Conservation (phyloP, 106 monocot genomes). For the Dendrobium chrysotoxum region DNA sequence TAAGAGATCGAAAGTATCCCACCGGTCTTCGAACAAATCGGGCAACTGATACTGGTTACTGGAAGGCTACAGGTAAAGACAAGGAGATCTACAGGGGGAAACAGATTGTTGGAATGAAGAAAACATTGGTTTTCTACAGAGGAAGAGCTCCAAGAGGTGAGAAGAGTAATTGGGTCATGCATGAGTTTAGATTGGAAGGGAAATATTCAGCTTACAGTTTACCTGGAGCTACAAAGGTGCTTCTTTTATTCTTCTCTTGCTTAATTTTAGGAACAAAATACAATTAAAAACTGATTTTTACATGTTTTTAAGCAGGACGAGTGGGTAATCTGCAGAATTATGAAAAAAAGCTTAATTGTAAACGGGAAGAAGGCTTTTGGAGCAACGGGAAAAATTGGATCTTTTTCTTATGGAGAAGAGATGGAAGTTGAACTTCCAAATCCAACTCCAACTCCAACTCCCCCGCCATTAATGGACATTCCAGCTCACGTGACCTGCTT, state of each 20-base stretch:
- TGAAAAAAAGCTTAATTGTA: constrained; percentile 17
- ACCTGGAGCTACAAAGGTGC: constrained; percentile 28
- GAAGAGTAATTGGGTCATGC: constrained; percentile 76
- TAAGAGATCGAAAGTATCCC: constrained; percentile 59
- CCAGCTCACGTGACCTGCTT: constrained; percentile 46
- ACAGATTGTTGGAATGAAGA: constrained; percentile 61
- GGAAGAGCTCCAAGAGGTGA: constrained; percentile 62
- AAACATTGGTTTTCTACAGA: constrained; percentile 78
- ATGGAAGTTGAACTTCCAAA: not conserved
- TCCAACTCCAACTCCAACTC: not conserved
- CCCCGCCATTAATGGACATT: constrained; percentile 28
- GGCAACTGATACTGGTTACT: constrained; percentile 56
- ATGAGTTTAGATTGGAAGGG: constrained; percentile 62
- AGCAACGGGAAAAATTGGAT: not conserved
- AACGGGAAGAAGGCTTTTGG: constrained; percentile 13
- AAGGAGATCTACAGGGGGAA: constrained; percentile 41
- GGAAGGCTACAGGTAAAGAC: constrained; percentile 81
- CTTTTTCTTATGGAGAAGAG: not conserved
- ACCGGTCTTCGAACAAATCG: constrained; percentile 63
- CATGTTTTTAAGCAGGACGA: constrained; percentile 17
- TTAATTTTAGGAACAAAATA: not conserved
- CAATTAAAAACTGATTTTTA: not conserved
- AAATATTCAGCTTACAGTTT: constrained; percentile 24
- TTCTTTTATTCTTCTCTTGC: not conserved
- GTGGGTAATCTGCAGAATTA: constrained; percentile 40